phyloP scores from a whole-genome alignment of 225 moss, liverwort and hornwort species.

The Sphagnum tenellum region DNA sequence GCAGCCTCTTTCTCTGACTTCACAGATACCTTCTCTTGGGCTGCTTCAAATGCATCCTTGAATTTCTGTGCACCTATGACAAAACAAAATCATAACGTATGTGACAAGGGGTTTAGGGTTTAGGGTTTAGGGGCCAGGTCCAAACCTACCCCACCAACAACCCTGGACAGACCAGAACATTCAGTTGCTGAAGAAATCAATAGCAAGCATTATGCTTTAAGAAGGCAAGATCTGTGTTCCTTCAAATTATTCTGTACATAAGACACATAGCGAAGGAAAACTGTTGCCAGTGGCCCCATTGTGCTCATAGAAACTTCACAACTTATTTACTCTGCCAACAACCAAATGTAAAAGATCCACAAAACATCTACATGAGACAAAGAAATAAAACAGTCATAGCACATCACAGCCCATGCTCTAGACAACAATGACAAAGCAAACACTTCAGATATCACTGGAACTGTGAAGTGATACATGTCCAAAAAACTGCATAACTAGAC shows the following conservation, averaged over 20 bases:
- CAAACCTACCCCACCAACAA: not conserved
- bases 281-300: not conserved
- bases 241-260: no score
- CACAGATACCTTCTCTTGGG: conserved; percentile 45
- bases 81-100: not conserved
- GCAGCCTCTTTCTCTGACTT: conserved; percentile 36
- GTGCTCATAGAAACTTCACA: not conserved
- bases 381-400: not conserved
- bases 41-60: conserved; percentile 43
- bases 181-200: not conserved
- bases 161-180: not conserved
- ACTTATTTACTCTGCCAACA: not conserved
- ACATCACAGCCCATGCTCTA: no score
- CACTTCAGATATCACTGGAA: no score
- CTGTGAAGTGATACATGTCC: no score
- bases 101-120: no score
- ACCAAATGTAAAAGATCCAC: no score
- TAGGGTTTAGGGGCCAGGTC: no score
- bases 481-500: no score
- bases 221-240: no score
- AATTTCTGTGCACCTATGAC: conserved; percentile 50
- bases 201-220: not conserved
- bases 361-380: not conserved
- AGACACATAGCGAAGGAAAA: not conserved
- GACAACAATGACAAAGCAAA: no score